Evolutionary conservation across 176 grass and related monocot species (phyloP).

Genomic region (Carex scoparia): DNA sequence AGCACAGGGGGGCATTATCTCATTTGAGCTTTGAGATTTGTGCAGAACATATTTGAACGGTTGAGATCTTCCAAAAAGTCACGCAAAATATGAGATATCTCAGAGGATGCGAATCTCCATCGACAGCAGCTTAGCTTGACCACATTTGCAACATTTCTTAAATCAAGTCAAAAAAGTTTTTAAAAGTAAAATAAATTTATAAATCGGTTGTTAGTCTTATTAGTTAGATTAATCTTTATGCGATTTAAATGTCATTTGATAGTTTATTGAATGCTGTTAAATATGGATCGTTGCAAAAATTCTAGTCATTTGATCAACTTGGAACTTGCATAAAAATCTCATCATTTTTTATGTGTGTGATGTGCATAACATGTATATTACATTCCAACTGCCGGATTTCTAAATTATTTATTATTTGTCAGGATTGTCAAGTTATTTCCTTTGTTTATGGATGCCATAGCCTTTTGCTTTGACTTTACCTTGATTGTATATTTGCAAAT

Average conservation of each 20-base stretch:
- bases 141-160: background rate
- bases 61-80: no score
- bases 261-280: background rate
- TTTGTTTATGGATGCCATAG: background rate
- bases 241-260: background rate
- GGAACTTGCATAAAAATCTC: background rate
- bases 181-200: background rate
- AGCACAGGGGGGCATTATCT: no score
- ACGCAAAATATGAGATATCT: no score
- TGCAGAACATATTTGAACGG: no score
- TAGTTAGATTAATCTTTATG: background rate
- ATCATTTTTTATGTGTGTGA: background rate
- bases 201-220: background rate
- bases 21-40: no score
- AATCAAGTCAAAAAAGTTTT: background rate
- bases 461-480: background rate
- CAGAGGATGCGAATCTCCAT: background rate
- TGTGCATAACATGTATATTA: background rate
- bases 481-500: background rate
- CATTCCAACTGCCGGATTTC: background rate
- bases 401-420: slow-evolving; percentile 11
- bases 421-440: background rate
- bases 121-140: background rate
- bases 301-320: background rate
- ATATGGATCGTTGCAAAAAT: background rate